These are phyloP conservation scores for Tilletiopsis washingtonensis DNA, from an alignment of 1,284 basidiomycete genomes.

Conservation along the genomic window DNA sequence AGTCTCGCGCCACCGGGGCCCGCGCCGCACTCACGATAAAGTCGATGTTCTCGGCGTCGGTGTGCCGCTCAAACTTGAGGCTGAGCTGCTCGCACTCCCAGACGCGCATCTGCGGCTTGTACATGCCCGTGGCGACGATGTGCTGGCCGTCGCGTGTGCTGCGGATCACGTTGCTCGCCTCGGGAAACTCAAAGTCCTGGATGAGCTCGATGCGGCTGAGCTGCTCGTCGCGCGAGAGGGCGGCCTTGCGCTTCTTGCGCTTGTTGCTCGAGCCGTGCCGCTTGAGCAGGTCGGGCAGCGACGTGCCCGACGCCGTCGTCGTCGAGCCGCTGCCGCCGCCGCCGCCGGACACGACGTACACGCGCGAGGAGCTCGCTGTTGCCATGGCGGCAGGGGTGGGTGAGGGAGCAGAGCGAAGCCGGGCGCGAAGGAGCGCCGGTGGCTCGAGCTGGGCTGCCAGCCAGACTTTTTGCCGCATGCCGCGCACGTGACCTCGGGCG, in stretches of 20 bases:
- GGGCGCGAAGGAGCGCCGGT: too few relatives aligned
- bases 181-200: constrained; percentile 93
- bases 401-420: too few relatives aligned
- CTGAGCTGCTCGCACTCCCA: constrained; percentile 91
- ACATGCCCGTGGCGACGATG: constrained; percentile 88
- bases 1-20: neutral
- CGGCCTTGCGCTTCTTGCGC: constrained; percentile 36
- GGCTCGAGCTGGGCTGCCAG: too few relatives aligned
- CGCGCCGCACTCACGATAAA: constrained; percentile 68
- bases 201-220: constrained; percentile 42
- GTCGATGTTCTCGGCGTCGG: constrained; percentile 94
- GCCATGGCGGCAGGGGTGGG: too few relatives aligned
- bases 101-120: constrained; percentile 94
- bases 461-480: too few relatives aligned
- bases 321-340: constrained; percentile 11
- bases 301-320: constrained; percentile 42
- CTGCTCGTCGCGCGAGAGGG: constrained; percentile 22
- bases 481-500: too few relatives aligned
- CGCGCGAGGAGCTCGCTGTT: constrained; percentile 31
- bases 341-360: constrained; percentile 42
- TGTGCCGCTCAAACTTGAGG: constrained; percentile 90
- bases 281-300: constrained; percentile 40
- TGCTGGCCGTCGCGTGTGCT: constrained; percentile 86
- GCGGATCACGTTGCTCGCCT: constrained; percentile 84
- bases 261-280: constrained; percentile 43